A percentile compares a stretch with the other conserved stretches of the same genome.
Conservation (phyloP, 805 yeast genomes). For the Zygosaccharomyces siamensis region DNA sequence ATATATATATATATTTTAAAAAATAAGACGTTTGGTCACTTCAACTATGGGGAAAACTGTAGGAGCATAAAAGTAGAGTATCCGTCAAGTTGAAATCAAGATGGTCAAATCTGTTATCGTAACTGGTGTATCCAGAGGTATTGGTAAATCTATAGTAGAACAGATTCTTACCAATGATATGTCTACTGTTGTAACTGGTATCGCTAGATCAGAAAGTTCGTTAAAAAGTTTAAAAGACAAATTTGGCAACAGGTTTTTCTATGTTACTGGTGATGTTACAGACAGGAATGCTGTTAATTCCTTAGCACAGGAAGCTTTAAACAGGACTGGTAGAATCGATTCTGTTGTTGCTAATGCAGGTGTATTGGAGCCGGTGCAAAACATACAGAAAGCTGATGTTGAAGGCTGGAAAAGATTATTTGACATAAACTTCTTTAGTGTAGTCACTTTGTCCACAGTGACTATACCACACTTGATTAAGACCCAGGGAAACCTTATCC, state of each 20-base stretch:
- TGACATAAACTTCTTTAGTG: slow-evolving; percentile 74
- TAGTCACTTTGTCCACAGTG: slow-evolving; percentile 51
- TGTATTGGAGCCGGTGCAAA: slow-evolving; percentile 69
- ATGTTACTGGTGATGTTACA: slow-evolving; percentile 59
- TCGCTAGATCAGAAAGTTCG: slow-evolving; percentile 60
- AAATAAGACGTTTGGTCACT: too few relatives aligned
- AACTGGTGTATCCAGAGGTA: slow-evolving; percentile 68
- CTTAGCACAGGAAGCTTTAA: slow-evolving; percentile 45
- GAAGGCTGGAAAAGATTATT: slow-evolving; percentile 58
- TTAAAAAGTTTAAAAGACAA: slow-evolving; percentile 41
- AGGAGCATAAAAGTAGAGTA: too few relatives aligned
- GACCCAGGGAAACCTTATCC: slow-evolving; percentile 59
- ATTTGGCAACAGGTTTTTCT: slow-evolving; percentile 48
- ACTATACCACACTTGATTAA: slow-evolving; percentile 54
- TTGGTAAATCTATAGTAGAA: slow-evolving; percentile 73
- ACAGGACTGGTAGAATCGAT: slow-evolving; percentile 53
- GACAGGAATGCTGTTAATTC: slow-evolving; percentile 31
- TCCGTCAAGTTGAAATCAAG: not conserved
- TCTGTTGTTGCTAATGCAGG: slow-evolving; percentile 78
- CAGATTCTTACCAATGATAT: slow-evolving; percentile 38
- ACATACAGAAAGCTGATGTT: slow-evolving; percentile 39
- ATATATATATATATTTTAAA: too few relatives aligned
- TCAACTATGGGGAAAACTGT: too few relatives aligned
- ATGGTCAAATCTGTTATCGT: slow-evolving; percentile 40
- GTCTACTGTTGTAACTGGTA: slow-evolving; percentile 50